Evolutionary conservation across 176 grass and related monocot species (phyloP).

Genomic region (Echinochloa phyllopogon): DNA sequence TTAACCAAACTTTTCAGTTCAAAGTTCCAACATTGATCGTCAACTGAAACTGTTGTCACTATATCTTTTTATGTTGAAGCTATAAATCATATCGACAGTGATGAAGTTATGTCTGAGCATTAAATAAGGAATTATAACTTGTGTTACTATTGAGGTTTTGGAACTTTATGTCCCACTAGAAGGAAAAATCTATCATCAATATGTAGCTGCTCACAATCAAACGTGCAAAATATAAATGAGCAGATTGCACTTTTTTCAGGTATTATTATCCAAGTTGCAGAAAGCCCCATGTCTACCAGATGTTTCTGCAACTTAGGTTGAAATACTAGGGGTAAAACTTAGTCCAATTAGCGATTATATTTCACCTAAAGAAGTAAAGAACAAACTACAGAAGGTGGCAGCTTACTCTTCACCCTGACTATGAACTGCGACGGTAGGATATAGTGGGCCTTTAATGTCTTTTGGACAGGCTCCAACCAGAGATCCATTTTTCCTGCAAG

Average conservation of each 20-base stretch:
- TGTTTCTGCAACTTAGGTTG: slow-evolving; percentile 26
- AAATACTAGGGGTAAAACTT: slow-evolving; percentile 4
- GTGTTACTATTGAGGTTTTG: neutral
- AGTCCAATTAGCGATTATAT: slow-evolving; percentile 23
- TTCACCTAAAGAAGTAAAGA: slow-evolving; percentile 9
- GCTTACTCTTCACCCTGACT: slow-evolving; percentile 90
- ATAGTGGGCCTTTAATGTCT: slow-evolving; percentile 78
- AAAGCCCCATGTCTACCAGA: neutral
- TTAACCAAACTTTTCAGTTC: slow-evolving; percentile 9
- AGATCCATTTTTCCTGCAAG: slow-evolving; percentile 86
- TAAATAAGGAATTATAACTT: slow-evolving; percentile 10
- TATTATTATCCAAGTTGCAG: slow-evolving; percentile 22
- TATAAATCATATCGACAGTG: neutral
- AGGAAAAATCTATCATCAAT: slow-evolving; percentile 1
- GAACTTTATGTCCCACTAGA: neutral
- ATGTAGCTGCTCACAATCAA: neutral
- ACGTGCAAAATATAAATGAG: neutral
- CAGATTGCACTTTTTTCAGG: slow-evolving; percentile 1
- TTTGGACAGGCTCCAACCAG: slow-evolving; percentile 71
- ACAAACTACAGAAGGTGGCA: slow-evolving; percentile 21
- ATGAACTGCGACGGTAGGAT: slow-evolving; percentile 93
- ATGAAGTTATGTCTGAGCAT: slow-evolving; percentile 25
- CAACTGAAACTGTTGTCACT: neutral
- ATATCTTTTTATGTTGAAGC: slow-evolving; percentile 21
- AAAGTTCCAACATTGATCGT: slow-evolving; percentile 20